phyloP scores from a whole-genome alignment of 2,329 filamentous ascomycete genomes.

The Alternaria consortialis region DNA sequence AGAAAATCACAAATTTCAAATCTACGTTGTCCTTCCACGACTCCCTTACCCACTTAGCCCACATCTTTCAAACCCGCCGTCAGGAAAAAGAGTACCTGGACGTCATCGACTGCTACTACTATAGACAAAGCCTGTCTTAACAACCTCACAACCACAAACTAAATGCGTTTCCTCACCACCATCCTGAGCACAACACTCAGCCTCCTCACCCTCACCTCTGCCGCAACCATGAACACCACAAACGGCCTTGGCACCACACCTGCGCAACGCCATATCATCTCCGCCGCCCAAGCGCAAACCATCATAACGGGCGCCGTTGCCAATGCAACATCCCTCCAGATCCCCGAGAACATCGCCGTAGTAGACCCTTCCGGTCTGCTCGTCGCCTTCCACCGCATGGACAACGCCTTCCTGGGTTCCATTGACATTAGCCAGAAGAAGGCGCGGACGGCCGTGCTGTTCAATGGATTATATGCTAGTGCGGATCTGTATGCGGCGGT shows the following conservation, averaged over 20 bases:
- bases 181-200: constrained; percentile 3
- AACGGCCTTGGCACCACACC: constrained; percentile 37
- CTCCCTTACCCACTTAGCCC: neutral
- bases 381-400: constrained; percentile 41
- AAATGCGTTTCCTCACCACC: constrained; percentile 9
- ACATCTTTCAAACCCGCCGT: neutral
- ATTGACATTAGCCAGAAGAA: constrained; percentile 44
- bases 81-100: neutral
- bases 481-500: constrained; percentile 20
- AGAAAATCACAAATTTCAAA: neutral
- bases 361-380: constrained; percentile 40
- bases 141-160: too few relatives aligned
- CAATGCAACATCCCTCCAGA: constrained; percentile 34
- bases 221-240: constrained; percentile 30
- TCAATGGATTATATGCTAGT: constrained; percentile 33
- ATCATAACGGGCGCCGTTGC: constrained; percentile 30
- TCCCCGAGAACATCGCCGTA: constrained; percentile 42
- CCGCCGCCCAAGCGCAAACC: constrained; percentile 34
- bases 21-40: neutral
- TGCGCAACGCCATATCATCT: constrained; percentile 27
- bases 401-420: constrained; percentile 39
- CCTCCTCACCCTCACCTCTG: constrained; percentile 21
- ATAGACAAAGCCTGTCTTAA: constrained; percentile 4
- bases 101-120: neutral
- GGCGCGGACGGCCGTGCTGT: constrained; percentile 39